Percentiles rank a stretch among this genome's conserved stretches.
phyloP scores from a whole-genome alignment of 257 asterid genomes.

The Solanum piurae region DNA sequence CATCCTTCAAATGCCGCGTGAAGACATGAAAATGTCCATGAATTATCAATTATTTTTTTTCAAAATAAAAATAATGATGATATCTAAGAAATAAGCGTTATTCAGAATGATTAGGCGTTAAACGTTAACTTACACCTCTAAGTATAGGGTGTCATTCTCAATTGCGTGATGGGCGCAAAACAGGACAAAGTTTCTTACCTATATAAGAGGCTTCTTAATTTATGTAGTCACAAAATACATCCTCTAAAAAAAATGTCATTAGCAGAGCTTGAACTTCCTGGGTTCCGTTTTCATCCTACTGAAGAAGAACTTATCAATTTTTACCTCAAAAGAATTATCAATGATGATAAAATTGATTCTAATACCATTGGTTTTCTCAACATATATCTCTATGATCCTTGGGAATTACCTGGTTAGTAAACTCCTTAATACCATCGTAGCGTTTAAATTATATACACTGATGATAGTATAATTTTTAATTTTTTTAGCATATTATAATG shows the following conservation, averaged over 20 bases:
- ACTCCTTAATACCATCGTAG: not conserved
- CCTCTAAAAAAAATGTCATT: not conserved
- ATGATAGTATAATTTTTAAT: not conserved
- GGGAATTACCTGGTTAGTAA: slow-evolving; percentile 56
- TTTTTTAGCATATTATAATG: not conserved
- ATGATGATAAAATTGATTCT: slow-evolving; percentile 26
- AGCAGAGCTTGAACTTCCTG: slow-evolving; percentile 34
- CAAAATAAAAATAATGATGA: not conserved
- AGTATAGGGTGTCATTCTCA: not conserved
- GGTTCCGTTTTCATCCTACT: slow-evolving; percentile 75
- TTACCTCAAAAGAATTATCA: slow-evolving; percentile 41
- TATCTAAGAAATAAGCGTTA: not conserved
- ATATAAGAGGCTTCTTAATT: not conserved
- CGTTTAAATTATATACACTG: not conserved
- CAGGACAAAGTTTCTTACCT: not conserved
- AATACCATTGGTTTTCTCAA: slow-evolving; percentile 57
- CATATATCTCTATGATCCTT: slow-evolving; percentile 56
- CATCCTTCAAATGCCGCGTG: not conserved
- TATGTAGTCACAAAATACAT: not conserved
- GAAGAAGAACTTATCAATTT: slow-evolving; percentile 64
- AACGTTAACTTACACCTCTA: not conserved
- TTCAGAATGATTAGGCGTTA: not conserved
- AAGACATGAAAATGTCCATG: not conserved
- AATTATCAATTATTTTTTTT: not conserved
- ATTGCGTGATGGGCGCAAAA: not conserved